Evolutionary conservation across 169 alveolate species (phyloP).

Genomic region (Babesia sp.): DNA sequence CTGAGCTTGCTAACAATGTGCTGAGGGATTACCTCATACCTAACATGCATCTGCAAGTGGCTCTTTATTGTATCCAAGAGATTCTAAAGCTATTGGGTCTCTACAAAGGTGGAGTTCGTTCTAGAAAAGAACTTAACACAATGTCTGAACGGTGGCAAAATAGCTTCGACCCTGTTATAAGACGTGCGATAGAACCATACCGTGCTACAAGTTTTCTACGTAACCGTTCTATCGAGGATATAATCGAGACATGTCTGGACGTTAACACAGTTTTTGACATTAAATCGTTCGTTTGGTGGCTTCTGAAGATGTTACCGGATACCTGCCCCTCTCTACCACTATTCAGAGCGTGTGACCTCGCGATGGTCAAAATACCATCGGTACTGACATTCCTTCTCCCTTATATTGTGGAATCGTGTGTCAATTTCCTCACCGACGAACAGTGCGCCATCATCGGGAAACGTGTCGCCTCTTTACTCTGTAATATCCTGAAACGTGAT

Average conservation of each 20-base stretch:
- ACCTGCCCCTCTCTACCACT: conserved; percentile 39
- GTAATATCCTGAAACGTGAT: conserved; percentile 44
- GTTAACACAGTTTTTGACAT: conserved; percentile 58
- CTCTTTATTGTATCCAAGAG: conserved; percentile 50
- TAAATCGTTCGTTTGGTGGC: conserved; percentile 61
- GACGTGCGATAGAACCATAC: conserved; percentile 43
- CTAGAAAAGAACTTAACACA: conserved; percentile 10
- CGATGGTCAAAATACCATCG: conserved; percentile 48
- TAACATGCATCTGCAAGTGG: conserved; percentile 51
- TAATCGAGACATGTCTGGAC: conserved; percentile 39
- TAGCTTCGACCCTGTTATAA: conserved; percentile 10
- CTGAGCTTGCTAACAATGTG: conserved; percentile 19
- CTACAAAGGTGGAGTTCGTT: conserved; percentile 28
- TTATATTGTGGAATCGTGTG: conserved; percentile 41
- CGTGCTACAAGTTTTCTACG: conserved; percentile 39
- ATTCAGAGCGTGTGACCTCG: conserved; percentile 59
- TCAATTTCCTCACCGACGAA: conserved; percentile 12
- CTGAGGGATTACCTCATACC: conserved; percentile 42
- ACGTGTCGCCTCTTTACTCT: conserved; percentile 43
- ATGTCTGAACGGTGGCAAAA: conserved; percentile 27
- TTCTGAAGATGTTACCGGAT: conserved; percentile 50
- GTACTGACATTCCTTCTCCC: conserved; percentile 50
- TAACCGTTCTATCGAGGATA: conserved; percentile 32
- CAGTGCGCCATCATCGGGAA: conserved; percentile 43
- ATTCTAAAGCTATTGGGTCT: conserved; percentile 30